Evolutionary conservation across 495 filamentous ascomycete genomes (phyloP), one percentile per base, ranked within the genome.

Genomic region (Aspergillus mulundensis): DNA sequence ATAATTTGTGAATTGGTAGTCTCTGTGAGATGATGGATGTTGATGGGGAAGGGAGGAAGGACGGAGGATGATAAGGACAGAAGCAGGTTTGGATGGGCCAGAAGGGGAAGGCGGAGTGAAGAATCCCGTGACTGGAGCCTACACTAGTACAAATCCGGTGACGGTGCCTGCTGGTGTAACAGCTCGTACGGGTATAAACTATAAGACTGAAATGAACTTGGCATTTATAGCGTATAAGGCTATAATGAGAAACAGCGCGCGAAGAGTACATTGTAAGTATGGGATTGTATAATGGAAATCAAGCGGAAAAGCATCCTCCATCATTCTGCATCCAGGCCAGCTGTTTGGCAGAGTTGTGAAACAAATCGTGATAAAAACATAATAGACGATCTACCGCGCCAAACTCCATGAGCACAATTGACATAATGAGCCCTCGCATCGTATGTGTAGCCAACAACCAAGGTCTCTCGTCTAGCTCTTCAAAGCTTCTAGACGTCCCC

Each of bases 401-500:
- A 20, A 66, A 66, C 60, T 51, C 60, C 63, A 15, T 52, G 45
- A 34, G 7, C 36, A 32, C 5, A 43, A 12, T 30, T 30, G 36
- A 41, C 50, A 42, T 10, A 34, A 18, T n/a, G 12, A 45, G 28
- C 24, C 36, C 45, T 1, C 32, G 18, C 40, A 6, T 3, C n/a
- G 19, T 21, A 16, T n/a, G 14, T n/a, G 5, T 42, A 20, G 32
- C 50, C n/a, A 19, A 16, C 7, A 38, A 45, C 39, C 15, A 11
- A 30, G 5, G 10, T 19, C 6, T 19, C 2, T 10, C 23, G 18
- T 21, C 81, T 68, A 97, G 74, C 93, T 96, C 81, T 93, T 89
- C 64, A 97, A 74, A 32, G 90, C 91, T 73, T 96, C 91, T 64
- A 98, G 67, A 34, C 93, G 77, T 48, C 90, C 90, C 69, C 91